Base-by-base conservation (phyloP, 495 filamentous ascomycete species). In the Astrothelium macrocarpum region DNA sequence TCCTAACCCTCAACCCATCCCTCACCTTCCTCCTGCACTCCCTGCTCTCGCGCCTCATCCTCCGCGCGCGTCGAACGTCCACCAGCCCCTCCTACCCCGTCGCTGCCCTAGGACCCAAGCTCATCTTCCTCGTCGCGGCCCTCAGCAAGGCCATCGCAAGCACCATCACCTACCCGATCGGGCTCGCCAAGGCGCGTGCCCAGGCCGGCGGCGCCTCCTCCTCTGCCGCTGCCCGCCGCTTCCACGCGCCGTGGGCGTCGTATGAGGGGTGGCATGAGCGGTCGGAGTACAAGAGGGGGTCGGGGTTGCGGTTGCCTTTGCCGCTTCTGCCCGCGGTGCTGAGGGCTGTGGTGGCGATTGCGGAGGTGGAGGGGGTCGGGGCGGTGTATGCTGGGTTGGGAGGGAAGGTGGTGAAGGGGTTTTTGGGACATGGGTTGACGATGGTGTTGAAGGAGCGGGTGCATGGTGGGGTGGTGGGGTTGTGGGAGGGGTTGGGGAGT, bases 11-110 rank as follows among this genome's bases (percentile, higher is more conserved):
- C 0, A 96, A 97, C 69, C 92, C 92, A 10, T 85, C 85, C 59
- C 78, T 95, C 62, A 96, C 93, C 0, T 92, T 96, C 69, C 85
- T 93, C 67, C 77, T 96, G 20, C 88, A 95, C 67, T 85, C 87
- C 66, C 68, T 84, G 9, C 75, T 93, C 9, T 87, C 87, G 71
- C 81, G 83, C 59, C 66, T 77, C 4, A 64, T 87, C 16, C 77
- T 90, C 0, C 72, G 78, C 0, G 68, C 78, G 0, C 74, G 77
- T 28, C 78, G 82, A 43, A 76, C 82, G 10, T 79, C 80, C 26
- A 84, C 87, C 12, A 20, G 29, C 18, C 46, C 65, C 20, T 5
- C 12, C 45, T 5, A 5, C 1, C 5, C 45, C 0, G 23, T 12
- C 45, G 12, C 45, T 5, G 45, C 45, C 18, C 45, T 49, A 0